Percentiles rank a stretch among this genome's conserved stretches.
Conservation (phyloP, 352 stramenopile species). For the Globisporangium middletonii region DNA sequence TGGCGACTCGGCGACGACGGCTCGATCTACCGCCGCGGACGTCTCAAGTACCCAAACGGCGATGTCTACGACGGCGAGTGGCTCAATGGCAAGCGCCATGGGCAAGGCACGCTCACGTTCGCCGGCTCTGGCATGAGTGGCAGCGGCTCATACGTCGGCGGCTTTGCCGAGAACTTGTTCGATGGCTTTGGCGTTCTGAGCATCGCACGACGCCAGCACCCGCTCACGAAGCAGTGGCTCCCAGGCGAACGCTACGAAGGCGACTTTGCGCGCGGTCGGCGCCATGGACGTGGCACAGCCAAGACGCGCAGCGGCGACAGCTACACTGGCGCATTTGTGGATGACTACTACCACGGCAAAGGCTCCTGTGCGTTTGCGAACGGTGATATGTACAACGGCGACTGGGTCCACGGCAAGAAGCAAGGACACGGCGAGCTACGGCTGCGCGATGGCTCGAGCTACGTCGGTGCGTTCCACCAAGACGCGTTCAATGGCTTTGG, state of each 20-base stretch:
- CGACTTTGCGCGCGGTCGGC: slow-evolving; percentile 41
- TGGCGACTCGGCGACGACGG: slow-evolving; percentile 72
- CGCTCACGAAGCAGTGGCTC: slow-evolving; percentile 58
- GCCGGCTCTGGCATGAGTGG: slow-evolving; percentile 10
- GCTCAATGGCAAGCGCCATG: slow-evolving; percentile 74
- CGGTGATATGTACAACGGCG: slow-evolving; percentile 64
- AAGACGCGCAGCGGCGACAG: slow-evolving; percentile 30
- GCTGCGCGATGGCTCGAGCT: slow-evolving; percentile 39
- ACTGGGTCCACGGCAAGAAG: slow-evolving; percentile 54
- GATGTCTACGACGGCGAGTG: slow-evolving; percentile 85
- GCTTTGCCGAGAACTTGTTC: slow-evolving; percentile 49
- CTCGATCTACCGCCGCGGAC: slow-evolving; percentile 60
- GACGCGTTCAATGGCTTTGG: slow-evolving; percentile 59
- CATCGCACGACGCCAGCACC: slow-evolving; percentile 44
- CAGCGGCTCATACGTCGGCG: slow-evolving; percentile 35
- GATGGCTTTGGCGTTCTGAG: slow-evolving; percentile 58
- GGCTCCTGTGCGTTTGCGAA: slow-evolving; percentile 52
- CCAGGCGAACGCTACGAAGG: slow-evolving; percentile 61
- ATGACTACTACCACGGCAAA: slow-evolving; percentile 46
- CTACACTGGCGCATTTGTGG: slow-evolving; percentile 50
- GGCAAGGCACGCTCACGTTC: slow-evolving; percentile 50
- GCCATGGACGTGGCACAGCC: slow-evolving; percentile 45
- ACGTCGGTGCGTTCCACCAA: slow-evolving; percentile 46
- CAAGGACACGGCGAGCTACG: slow-evolving; percentile 48
- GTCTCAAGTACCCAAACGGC: slow-evolving; percentile 64